These are phyloP conservation scores for Plasmopara muralis DNA, from an alignment of 352 stramenopile species.

Conservation along the genomic window DNA sequence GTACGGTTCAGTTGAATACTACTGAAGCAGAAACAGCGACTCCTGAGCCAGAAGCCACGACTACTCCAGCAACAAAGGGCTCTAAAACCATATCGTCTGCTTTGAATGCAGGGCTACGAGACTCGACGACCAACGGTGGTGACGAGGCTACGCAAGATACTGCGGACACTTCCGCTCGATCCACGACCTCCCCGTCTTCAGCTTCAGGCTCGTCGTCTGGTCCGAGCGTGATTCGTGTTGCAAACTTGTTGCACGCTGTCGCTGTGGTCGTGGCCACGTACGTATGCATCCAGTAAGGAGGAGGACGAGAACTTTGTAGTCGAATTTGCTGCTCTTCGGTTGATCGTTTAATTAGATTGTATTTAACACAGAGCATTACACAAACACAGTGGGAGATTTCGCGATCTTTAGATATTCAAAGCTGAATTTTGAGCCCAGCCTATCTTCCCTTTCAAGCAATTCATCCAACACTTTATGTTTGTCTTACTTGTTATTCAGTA, in stretches of 20 bases:
- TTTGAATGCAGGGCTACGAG: constrained; percentile 26
- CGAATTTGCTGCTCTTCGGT: neutral
- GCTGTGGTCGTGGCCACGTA: constrained; percentile 18
- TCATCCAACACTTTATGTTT: too few relatives aligned
- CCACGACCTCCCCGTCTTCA: constrained; percentile 13
- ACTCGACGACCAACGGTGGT: constrained; percentile 16
- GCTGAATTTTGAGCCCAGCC: too few relatives aligned
- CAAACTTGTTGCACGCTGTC: constrained; percentile 18
- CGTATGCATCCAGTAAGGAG: constrained; percentile 29
- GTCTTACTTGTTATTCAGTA: too few relatives aligned
- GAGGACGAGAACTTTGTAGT: neutral
- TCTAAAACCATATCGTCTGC: constrained; percentile 25
- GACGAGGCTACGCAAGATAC: constrained; percentile 9
- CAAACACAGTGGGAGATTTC: too few relatives aligned
- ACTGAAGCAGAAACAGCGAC: constrained; percentile 4
- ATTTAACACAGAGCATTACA: too few relatives aligned
- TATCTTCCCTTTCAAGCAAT: too few relatives aligned
- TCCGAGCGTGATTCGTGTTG: constrained; percentile 12
- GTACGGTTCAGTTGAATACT: too few relatives aligned
- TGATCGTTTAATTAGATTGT: too few relatives aligned
- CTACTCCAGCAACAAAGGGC: constrained; percentile 4
- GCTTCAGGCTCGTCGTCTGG: constrained; percentile 16
- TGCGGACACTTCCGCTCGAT: constrained; percentile 9
- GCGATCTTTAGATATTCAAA: too few relatives aligned
- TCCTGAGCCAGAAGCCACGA: constrained; percentile 3